Evolutionary conservation across 73 alveolate species (phyloP), one percentile per base, ranked within the genome.

Genomic region (Symbiodinium pilosum): DNA sequence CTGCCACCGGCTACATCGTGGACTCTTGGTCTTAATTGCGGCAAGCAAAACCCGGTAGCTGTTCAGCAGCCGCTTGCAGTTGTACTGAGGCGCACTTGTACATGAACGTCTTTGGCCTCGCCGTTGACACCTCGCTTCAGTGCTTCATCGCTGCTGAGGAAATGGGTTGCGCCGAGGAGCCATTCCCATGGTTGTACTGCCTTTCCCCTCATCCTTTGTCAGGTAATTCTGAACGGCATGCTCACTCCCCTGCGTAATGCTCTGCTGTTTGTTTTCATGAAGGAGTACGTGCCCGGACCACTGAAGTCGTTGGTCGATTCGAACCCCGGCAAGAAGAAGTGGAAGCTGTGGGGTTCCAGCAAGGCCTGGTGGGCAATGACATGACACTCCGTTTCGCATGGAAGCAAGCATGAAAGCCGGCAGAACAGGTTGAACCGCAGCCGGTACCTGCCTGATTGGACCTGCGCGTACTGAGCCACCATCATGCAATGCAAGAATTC

Each of bases 81-180:
- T 38, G 89, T 42, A n/a, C 75, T n/a, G n/a, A 88, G 95, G 91
- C 99, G 14, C 99, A 84, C 51, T 68, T 87, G 68, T 92, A 64
- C 91, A 92, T 92, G 98, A 92, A 92, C 39, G 98, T 92, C 91
- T 92, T 92, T 34, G 98, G 98, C 12, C 91, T 92, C 32, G 98
- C 89, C 40, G 89, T 73, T 39, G 98, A 92, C 83, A 92, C 98
- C 4, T 71, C 89, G 42, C 89, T 92, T 28, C 98, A 92, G 89
- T 92, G 98, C 89, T 92, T 92, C 83, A 92, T 92, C 28, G 98
- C 98, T 24, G 89, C 98, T 26, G 98, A 92, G 44, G 98, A 92
- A 71, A 88, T 88, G 95, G 95, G 95, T 32, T 41, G 71, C 8
- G 75, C 95, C 16, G 73, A 88, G 94, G 94, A 87, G 52, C 43